Evolutionary conservation across 1,284 basidiomycete genomes (phyloP).

Genomic region (Leccinum ponderosum): DNA sequence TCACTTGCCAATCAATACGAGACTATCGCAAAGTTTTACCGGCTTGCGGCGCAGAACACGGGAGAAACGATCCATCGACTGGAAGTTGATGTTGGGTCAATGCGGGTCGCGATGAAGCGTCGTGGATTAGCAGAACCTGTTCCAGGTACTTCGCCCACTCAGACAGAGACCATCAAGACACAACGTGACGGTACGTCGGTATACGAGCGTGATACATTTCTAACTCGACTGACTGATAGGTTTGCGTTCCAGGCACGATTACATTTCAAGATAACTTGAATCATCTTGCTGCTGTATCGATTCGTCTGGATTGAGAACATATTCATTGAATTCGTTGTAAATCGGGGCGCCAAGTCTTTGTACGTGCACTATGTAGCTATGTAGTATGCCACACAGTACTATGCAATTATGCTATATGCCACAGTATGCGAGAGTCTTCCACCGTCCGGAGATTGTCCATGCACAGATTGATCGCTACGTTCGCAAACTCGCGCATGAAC

Average conservation of each 20-base stretch:
- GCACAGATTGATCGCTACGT: no score
- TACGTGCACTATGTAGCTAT: no score
- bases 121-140: background rate
- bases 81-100: background rate
- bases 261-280: background rate
- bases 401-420: no score
- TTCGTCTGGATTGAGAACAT: background rate
- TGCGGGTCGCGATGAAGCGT: background rate
- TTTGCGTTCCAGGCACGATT: background rate
- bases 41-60: background rate
- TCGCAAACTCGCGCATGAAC: no score
- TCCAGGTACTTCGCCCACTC: background rate
- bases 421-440: no score
- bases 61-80: background rate
- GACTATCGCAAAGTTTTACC: background rate
- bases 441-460: no score
- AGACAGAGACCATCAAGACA: background rate
- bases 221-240: background rate
- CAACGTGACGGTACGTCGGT: background rate
- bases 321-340: no score
- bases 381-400: no score
- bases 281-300: background rate
- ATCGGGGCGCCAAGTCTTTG: no score
- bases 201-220: background rate
- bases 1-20: background rate